Conservation (phyloP, 257 asterid genomes). For the Fraxinus quadrangulata region DNA sequence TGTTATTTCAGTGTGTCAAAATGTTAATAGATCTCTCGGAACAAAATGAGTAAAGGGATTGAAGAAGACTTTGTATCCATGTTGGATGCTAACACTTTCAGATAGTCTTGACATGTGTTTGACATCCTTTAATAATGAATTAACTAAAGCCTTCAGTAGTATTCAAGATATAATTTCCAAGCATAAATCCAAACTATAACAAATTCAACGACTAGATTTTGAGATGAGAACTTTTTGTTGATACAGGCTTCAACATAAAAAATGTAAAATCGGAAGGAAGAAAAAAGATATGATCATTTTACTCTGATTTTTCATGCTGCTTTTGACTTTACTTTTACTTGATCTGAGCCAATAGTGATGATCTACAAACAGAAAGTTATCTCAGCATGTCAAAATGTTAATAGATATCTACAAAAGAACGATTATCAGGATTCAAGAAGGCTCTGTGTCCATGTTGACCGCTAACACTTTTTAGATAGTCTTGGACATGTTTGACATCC, state of each 20-base stretch:
- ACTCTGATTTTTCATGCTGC: background rate
- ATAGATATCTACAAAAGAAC: background rate
- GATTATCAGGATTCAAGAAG: background rate
- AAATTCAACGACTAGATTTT: background rate
- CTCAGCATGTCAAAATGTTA: background rate
- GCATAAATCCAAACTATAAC: background rate
- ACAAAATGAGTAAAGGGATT: background rate
- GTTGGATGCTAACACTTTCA: background rate
- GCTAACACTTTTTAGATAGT: background rate
- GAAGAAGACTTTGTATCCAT: background rate
- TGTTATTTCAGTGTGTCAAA: background rate
- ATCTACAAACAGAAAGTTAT: background rate
- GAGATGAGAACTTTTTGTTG: too few species aligned
- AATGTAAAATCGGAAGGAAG: background rate
- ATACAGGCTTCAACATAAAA: background rate
- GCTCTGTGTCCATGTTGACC: background rate
- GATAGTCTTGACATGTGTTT: background rate
- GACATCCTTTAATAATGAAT: background rate
- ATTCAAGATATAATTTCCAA: background rate
- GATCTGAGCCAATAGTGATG: background rate
- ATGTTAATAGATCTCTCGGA: background rate
- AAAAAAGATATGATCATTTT: background rate
- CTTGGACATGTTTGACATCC: too few species aligned
- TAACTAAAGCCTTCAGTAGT: background rate
- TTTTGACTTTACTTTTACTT: background rate